These are phyloP conservation scores for Penicillium sp. DNA, from an alignment of 2,329 filamentous ascomycete genomes.

Conservation along the genomic window DNA sequence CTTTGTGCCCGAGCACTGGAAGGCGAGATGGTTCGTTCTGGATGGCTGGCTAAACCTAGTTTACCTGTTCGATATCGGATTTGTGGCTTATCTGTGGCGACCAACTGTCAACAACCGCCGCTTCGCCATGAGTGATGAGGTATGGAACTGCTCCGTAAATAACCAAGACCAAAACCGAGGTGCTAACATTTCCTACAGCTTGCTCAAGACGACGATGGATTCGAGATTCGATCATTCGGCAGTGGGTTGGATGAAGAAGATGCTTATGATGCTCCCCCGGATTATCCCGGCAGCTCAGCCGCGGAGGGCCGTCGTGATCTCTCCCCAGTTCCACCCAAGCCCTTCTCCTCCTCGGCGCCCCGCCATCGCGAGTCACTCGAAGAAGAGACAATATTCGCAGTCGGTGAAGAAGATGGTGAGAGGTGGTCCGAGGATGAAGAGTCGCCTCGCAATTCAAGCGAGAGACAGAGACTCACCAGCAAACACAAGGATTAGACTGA, in stretches of 20 bases:
- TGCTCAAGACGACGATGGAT: slow-evolving; percentile 96
- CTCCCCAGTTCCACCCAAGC: slow-evolving; percentile 49
- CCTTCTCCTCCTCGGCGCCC: slow-evolving; percentile 49
- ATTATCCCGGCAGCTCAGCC: slow-evolving; percentile 32
- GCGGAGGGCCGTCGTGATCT: slow-evolving; percentile 35
- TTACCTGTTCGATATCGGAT: slow-evolving; percentile 88
- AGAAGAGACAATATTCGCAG: slow-evolving; percentile 92
- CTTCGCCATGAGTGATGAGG: slow-evolving; percentile 98
- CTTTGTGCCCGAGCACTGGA: slow-evolving; percentile 96
- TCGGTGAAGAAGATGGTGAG: slow-evolving; percentile 74
- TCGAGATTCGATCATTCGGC: slow-evolving; percentile 91
- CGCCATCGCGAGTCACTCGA: slow-evolving; percentile 65
- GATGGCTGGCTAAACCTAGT: slow-evolving; percentile 97
- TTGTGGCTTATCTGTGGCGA: slow-evolving; percentile 92
- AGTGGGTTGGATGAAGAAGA: slow-evolving; percentile 67
- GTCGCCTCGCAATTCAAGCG: slow-evolving; percentile 48
- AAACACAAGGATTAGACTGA: slow-evolving; percentile 31
- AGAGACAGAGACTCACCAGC: slow-evolving; percentile 51
- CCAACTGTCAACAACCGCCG: slow-evolving; percentile 94
- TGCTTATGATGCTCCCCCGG: slow-evolving; percentile 37
- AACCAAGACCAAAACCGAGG: neutral
- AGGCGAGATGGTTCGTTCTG: slow-evolving; percentile 93
- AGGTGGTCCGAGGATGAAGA: slow-evolving; percentile 73
- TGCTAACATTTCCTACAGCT: slow-evolving; percentile 54
- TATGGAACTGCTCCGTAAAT: slow-evolving; percentile 34